These are phyloP conservation scores for Cucurbitaria berberidis DNA, from an alignment of 2,329 filamentous ascomycete genomes.

Conservation along the genomic window DNA sequence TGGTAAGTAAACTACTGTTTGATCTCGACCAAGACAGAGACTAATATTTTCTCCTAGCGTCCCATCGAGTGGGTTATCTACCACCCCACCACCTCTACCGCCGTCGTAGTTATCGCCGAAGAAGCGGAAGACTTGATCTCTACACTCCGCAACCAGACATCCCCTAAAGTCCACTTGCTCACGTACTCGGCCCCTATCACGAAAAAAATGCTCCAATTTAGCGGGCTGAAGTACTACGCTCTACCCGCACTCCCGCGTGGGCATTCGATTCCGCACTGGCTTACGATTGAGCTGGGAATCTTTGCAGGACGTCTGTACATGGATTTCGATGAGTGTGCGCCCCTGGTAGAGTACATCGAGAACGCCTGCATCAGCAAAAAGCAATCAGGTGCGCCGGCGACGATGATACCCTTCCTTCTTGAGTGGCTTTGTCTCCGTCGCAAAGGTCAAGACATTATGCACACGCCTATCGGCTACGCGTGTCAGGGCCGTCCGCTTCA, in stretches of 20 bases:
- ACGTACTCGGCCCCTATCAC: constrained; percentile 65
- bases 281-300: constrained; percentile 63
- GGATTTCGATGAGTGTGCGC: constrained; percentile 50
- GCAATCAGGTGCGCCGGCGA: constrained; percentile 8
- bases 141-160: constrained; percentile 35
- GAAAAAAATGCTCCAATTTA: constrained; percentile 63
- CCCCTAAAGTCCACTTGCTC: constrained; percentile 50
- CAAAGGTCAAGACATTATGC: constrained; percentile 59
- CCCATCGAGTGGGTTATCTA: constrained; percentile 66
- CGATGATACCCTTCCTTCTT: constrained; percentile 42
- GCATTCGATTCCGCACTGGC: constrained; percentile 56
- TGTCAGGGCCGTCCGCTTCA: constrained; percentile 56
- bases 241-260: constrained; percentile 53
- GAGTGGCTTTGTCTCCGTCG: constrained; percentile 62
- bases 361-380: not conserved
- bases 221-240: constrained; percentile 57
- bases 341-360: constrained; percentile 17
- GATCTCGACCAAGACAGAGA: not conserved
- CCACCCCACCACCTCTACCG: constrained; percentile 53
- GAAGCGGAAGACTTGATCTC: constrained; percentile 63
- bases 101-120: constrained; percentile 64
- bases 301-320: constrained; percentile 66
- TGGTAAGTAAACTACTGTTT: constrained; percentile 14
- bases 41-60: not conserved
- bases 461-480: constrained; percentile 63